Evolutionary conservation across 768 basidiomycete genomes (phyloP), one percentile per base, ranked within the genome.

Genomic region (Boletus coccyginus): DNA sequence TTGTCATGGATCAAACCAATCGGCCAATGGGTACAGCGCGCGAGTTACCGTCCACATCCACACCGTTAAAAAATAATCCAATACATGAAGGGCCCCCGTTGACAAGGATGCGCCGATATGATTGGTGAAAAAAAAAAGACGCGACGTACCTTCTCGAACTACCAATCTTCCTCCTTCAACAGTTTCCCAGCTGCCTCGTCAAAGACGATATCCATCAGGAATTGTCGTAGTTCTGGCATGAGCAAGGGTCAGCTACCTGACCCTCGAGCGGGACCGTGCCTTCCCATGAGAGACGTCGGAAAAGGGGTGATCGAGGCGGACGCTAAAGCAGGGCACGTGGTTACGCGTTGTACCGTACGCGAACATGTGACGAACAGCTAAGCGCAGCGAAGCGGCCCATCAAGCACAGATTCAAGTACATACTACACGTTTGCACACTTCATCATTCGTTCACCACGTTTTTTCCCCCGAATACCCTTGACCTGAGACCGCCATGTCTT

Each of bases 1-100:
- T 84, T 93, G 73, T 92, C 94, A 68, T 95, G 95, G 58, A 98
- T 84, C 41, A 98, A 79, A 33, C 97, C 97, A 55, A 99, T 84
- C 47, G 96, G 88, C 97, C 96, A 98, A 72, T 99, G 95, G 94
- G 97, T 99, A 66, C 43, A 43, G 41, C 35, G 31, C n/a, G 31
- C 21, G 52, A 46, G 24, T 45, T 31, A 27, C 33, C 27, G 39
- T 50, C 46, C 38, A 55, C 24, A 17, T 21, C 43, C 32, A 31
- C 32, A 3, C 27, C 27, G 27, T 5, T 5, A 27, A 27, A 27
- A n/a, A n/a, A n/a, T n/a, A 27, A 39, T 8, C 10, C 36, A 38
- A 40, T 19, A 10, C 19, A 39, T 0, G 33, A 24, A 38, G 7
- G 32, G 19, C 6, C 29, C 9, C 38, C 17, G 7, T 42, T 32